A percentile compares a stretch with the other conserved stretches of the same genome.
These are phyloP conservation scores for Heterobasidion parviporum DNA, from an alignment of 1,284 basidiomycete genomes.

Conservation along the genomic window DNA sequence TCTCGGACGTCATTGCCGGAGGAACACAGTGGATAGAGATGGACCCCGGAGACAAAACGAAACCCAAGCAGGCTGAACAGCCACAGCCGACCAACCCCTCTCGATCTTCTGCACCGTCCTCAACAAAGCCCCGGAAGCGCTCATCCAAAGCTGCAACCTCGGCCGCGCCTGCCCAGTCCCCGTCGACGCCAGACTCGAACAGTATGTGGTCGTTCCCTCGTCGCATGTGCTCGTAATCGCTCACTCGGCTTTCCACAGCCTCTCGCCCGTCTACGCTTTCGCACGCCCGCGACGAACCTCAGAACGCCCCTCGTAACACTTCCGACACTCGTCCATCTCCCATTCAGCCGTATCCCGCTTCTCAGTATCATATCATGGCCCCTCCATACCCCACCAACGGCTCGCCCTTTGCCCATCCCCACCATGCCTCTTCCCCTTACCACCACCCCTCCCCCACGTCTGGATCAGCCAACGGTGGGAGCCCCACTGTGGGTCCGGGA, in stretches of 20 bases:
- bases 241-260: conserved; percentile 12
- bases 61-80: background rate
- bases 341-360: conserved; percentile 44
- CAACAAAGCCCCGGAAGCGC: background rate
- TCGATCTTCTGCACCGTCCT: background rate
- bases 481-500: conserved; percentile 26
- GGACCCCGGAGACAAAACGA: background rate
- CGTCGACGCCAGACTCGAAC: background rate
- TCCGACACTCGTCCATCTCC: conserved; percentile 32
- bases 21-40: background rate
- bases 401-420: conserved; percentile 47
- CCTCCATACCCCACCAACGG: conserved; percentile 42
- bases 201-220: conserved; percentile 8
- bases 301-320: conserved; percentile 17
- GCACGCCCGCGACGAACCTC: conserved; percentile 28
- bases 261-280: conserved; percentile 24
- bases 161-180: conserved; percentile 1
- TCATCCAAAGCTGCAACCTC: background rate
- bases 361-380: conserved; percentile 49
- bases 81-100: background rate
- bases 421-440: conserved; percentile 36
- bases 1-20: background rate
- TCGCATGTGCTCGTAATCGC: conserved; percentile 13
- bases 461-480: conserved; percentile 34
- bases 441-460: conserved; percentile 24